A percentile compares a stretch with the other conserved stretches of the same genome.
phyloP scores from a whole-genome alignment of 1,139 yeast genomes.

The Saccharomyces hybrid region DNA sequence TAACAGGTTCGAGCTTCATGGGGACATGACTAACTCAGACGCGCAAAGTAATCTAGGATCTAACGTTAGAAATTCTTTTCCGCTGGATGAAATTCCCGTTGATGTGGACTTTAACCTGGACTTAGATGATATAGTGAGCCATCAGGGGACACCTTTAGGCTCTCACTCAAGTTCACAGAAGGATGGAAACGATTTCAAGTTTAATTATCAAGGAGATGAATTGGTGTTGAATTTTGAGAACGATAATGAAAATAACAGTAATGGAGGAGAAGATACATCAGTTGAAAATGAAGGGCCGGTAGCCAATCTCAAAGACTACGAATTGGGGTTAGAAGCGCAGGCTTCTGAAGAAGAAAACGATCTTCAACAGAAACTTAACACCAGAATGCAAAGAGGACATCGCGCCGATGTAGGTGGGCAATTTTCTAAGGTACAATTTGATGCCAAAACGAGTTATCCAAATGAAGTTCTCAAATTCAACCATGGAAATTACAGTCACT shows the following conservation, averaged over 20 bases:
- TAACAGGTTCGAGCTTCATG: conserved; percentile 6
- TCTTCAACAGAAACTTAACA: not conserved
- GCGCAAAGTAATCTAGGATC: conserved; percentile 2
- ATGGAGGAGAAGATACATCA: not conserved
- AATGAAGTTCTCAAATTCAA: conserved; percentile 23
- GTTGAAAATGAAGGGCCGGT: not conserved
- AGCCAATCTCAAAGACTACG: not conserved
- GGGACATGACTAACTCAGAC: conserved; percentile 5
- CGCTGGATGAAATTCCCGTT: conserved; percentile 15
- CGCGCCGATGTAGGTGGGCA: not conserved
- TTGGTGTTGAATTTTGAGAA: conserved; percentile 3
- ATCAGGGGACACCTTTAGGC: conserved; percentile 16
- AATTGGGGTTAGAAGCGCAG: not conserved
- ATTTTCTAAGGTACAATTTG: conserved; percentile 7
- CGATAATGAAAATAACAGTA: conserved; percentile 3
- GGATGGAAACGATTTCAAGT: conserved; percentile 5
- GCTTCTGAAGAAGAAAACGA: not conserved
- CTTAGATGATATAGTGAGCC: conserved; percentile 25
- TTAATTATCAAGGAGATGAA: conserved; percentile 6
- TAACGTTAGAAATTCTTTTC: not conserved
- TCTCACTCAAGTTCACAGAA: conserved; percentile 8
- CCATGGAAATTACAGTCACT: conserved; percentile 16
- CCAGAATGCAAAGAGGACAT: not conserved
- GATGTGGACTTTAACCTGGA: conserved; percentile 28
- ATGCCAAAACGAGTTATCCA: conserved; percentile 21